Evolutionary conservation across 1,284 basidiomycete genomes (phyloP).

Genomic region (Sporisorium exsertum): DNA sequence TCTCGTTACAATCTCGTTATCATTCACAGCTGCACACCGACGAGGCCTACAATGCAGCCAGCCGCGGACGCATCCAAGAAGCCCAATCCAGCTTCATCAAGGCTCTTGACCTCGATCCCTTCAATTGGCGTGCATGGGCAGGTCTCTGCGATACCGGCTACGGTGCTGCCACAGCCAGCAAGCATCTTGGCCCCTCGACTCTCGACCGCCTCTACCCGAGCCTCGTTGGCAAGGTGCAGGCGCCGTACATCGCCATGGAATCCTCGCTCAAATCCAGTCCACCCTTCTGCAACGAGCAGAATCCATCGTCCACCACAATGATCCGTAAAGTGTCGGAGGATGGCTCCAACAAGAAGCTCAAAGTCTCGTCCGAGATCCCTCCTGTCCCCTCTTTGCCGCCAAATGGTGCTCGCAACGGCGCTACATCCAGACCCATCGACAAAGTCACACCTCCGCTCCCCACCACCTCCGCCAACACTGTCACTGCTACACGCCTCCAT

Average conservation of each 20-base stretch:
- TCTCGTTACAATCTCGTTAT: conserved; percentile 26
- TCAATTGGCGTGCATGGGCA: conserved; percentile 63
- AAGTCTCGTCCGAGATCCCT: conserved; percentile 35
- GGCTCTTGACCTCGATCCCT: conserved; percentile 52
- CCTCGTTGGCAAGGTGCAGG: conserved; percentile 19
- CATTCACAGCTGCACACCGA: conserved; percentile 54
- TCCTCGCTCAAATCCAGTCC: conserved; percentile 17
- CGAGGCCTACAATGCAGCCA: conserved; percentile 46
- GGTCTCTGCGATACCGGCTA: conserved; percentile 60
- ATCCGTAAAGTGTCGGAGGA: conserved; percentile 46
- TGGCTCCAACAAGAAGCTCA: conserved; percentile 47
- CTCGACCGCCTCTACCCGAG: conserved; percentile 29
- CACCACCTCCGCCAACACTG: conserved; percentile 37
- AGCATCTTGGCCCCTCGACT: conserved; percentile 15
- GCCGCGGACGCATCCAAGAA: conserved; percentile 40
- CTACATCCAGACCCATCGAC: conserved; percentile 18
- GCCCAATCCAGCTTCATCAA: conserved; percentile 43
- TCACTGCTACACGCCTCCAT: conserved; percentile 38
- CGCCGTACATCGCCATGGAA: conserved; percentile 20
- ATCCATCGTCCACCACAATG: conserved; percentile 16
- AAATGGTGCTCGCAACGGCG: conserved; percentile 8
- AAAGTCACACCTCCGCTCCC: conserved; percentile 33
- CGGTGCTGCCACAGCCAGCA: conserved; percentile 15
- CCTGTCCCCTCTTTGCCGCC: conserved; percentile 22
- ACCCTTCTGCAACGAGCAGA: conserved; percentile 17